Evolutionary conservation across 2,329 filamentous ascomycete species (phyloP).

Genomic region (Xylariaceae sp.): DNA sequence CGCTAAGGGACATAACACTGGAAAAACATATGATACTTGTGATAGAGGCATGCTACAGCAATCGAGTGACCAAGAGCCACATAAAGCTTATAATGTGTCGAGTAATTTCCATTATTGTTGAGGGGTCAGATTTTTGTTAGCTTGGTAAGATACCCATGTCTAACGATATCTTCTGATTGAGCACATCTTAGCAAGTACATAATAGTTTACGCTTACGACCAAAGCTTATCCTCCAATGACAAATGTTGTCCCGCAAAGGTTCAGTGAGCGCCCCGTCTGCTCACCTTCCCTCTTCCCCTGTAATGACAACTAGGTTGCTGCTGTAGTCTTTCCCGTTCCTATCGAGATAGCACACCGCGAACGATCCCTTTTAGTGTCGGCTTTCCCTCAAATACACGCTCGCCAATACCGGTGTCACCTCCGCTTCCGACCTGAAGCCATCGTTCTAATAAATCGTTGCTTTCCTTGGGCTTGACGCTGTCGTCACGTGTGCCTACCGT

Average conservation of each 20-base stretch:
- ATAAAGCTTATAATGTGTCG: no score
- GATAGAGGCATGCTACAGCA: no score
- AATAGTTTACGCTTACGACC: no score
- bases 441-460: conserved; percentile 78
- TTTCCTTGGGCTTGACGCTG: conserved; percentile 88
- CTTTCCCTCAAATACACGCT: conserved; percentile 57
- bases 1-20: no score
- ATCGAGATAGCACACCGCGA: conserved; percentile 56
- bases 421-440: conserved; percentile 70
- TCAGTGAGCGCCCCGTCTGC: conserved; percentile 5
- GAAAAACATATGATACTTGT: no score
- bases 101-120: no score
- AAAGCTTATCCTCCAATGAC: no score
- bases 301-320: background rate
- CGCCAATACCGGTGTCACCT: conserved; percentile 51
- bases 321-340: conserved; percentile 29
- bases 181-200: no score
- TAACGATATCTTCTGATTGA: no score
- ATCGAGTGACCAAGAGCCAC: no score
- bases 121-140: no score
- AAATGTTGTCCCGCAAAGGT: background rate
- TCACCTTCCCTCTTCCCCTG: conserved; percentile 1
- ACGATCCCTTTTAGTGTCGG: conserved; percentile 56
- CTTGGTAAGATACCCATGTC: no score
- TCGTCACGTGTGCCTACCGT: conserved; percentile 82